These are phyloP conservation scores for Acrodontium crateriforme DNA, from an alignment of 2,329 filamentous ascomycete genomes.

Conservation along the genomic window DNA sequence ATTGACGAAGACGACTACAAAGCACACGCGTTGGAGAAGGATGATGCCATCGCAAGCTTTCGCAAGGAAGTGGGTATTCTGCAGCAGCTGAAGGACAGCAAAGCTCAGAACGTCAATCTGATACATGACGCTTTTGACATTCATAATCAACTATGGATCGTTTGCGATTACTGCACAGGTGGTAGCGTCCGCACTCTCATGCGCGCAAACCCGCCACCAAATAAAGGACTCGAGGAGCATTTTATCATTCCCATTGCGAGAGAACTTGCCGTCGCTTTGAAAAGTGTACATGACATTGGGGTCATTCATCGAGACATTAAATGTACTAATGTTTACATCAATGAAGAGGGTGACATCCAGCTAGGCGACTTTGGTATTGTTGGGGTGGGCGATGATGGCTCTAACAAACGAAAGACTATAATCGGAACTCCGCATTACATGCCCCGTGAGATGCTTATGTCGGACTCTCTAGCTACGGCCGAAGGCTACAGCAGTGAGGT, in stretches of 20 bases:
- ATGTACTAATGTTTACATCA: conserved; percentile 65
- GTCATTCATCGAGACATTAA: conserved; percentile 55
- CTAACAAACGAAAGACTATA: conserved; percentile 60
- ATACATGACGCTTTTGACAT: conserved; percentile 68
- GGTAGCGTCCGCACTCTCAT: conserved; percentile 61
- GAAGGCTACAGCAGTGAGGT: conserved; percentile 35
- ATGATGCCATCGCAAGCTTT: conserved; percentile 44
- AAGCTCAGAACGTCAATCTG: conserved; percentile 66
- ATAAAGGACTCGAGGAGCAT: conserved; percentile 39
- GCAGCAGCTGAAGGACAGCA: conserved; percentile 57
- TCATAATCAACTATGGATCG: conserved; percentile 72
- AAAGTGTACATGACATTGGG: conserved; percentile 50
- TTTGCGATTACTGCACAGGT: conserved; percentile 74
- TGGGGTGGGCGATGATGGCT: conserved; percentile 60
- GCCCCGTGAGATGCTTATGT: conserved; percentile 52
- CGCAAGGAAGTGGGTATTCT: conserved; percentile 53
- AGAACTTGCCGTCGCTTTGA: conserved; percentile 47
- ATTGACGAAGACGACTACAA: conserved; percentile 60
- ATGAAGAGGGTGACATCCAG: conserved; percentile 62
- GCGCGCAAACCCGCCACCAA: conserved; percentile 26
- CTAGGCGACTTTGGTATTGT: conserved; percentile 78
- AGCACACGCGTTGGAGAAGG: conserved; percentile 43
- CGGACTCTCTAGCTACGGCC: conserved; percentile 18
- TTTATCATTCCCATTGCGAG: conserved; percentile 51
- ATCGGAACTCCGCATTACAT: conserved; percentile 80